Base-by-base conservation (phyloP, 2,329 filamentous ascomycete species). In the Verticillium klebahnii region DNA sequence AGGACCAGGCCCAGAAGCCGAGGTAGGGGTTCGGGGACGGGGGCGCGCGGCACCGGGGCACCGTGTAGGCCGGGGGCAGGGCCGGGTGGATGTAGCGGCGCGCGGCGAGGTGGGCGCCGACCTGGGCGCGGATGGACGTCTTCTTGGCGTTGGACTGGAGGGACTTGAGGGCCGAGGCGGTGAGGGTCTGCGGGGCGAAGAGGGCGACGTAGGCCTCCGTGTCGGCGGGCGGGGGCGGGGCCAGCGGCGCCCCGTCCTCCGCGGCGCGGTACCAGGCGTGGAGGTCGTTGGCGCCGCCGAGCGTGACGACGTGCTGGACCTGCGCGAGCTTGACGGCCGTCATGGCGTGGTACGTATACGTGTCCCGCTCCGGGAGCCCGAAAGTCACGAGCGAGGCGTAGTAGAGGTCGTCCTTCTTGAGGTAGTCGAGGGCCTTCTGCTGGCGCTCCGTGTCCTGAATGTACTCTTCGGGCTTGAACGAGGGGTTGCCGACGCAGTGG, bases 1-100 rank as follows among this genome's bases (percentile, higher is more conserved):
- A 87, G 1, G 85, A 82, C 84, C 88, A 90, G 31, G 79, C 77
- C 82, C 89, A 90, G 69, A 90, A 84, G 67, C 87, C 82, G 59
- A 87, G 79, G 72, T 89, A 91, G 0, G 89, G 89, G 70, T 93
- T 93, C 5, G 68, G 56, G 69, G 77, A 69, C 60, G 62, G 75
- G 64, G 72, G 73, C 55, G 78, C 77, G 66, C 82, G 83, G 64
- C 72, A 73, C 66, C 79, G 82, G 17, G 79, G 77, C 37, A 83
- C 72, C 31, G 75, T 78, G 64, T 80, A 74, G 61, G 76, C 69
- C 17, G 71, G 56, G 45, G 68, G 64, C 52, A 78, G 71, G 15
- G 71, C 68, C 8, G 80, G 72, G 72, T 85, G 81, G 63, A 87
- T 70, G 67, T 81, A 77, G 63, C 85, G 81, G 66, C 81, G 81